phyloP scores from a whole-genome alignment of 371 early-diverging fungal species.

The Syncephalis fuscata region DNA sequence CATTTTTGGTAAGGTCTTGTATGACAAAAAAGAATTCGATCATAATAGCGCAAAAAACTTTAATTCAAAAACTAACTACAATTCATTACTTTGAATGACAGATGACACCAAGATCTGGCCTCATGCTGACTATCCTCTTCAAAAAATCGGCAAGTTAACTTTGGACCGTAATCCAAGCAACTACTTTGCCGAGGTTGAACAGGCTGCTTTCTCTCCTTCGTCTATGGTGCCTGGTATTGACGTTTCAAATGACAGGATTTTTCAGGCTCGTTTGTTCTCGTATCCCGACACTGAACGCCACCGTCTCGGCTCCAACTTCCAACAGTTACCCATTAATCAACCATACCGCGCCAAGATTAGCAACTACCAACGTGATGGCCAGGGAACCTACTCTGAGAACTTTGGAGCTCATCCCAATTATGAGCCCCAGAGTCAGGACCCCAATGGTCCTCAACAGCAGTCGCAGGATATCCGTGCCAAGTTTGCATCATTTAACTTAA shows the following conservation, averaged over 20 bases:
- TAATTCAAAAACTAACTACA: no score
- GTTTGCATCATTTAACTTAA: slow-evolving; percentile 9
- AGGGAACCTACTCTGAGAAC: slow-evolving; percentile 44
- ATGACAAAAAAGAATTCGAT: no score
- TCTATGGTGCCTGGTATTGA: slow-evolving; percentile 64
- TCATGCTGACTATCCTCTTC: slow-evolving; percentile 37
- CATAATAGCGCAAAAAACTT: no score
- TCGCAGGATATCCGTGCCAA: slow-evolving; percentile 3
- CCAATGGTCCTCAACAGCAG: background rate
- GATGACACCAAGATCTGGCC: slow-evolving; percentile 52
- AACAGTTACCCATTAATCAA: slow-evolving; percentile 61
- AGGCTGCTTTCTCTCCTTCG: slow-evolving; percentile 58
- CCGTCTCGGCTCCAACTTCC: slow-evolving; percentile 61
- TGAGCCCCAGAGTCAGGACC: slow-evolving; percentile 34
- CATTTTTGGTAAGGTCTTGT: no score
- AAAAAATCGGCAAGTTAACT: slow-evolving; percentile 48
- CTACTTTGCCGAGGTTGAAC: slow-evolving; percentile 70
- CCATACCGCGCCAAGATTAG: slow-evolving; percentile 26
- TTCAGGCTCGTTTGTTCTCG: slow-evolving; percentile 66
- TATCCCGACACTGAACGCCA: slow-evolving; percentile 73
- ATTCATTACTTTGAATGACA: no score
- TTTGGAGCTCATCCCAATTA: slow-evolving; percentile 55
- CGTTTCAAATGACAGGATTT: slow-evolving; percentile 49
- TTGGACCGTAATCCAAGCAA: slow-evolving; percentile 61
- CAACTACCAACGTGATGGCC: slow-evolving; percentile 64